phyloP scores from a whole-genome alignment of 345 rosid species.

The Punica granatum region DNA sequence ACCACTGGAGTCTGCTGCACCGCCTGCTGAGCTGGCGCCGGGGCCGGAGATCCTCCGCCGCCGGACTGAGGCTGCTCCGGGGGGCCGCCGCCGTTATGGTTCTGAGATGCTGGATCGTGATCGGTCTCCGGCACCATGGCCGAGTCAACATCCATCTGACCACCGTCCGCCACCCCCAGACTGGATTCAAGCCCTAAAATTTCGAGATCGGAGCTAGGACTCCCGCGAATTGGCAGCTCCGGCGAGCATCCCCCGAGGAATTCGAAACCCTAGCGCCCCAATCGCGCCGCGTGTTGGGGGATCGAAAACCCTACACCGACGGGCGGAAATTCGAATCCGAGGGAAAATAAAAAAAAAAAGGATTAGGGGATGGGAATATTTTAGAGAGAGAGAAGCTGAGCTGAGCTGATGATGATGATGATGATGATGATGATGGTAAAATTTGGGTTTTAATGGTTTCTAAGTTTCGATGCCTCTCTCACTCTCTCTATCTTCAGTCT shows the following conservation, averaged over 20 bases:
- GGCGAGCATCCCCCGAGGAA: slow-evolving; percentile 31
- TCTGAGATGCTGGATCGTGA: slow-evolving; percentile 52
- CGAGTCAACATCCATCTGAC: slow-evolving; percentile 75
- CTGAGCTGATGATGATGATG: neutral
- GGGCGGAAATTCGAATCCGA: slow-evolving; percentile 1
- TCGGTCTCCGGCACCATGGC: slow-evolving; percentile 67
- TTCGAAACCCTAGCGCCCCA: slow-evolving; percentile 3
- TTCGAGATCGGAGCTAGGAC: slow-evolving; percentile 51
- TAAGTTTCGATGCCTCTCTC: neutral
- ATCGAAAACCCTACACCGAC: slow-evolving; percentile 1
- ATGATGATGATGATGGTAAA: too few relatives aligned
- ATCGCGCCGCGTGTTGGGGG: neutral
- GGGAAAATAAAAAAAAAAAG: neutral
- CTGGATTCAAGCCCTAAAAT: slow-evolving; percentile 6
- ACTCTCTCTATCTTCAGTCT: neutral
- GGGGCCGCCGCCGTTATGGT: slow-evolving; percentile 16
- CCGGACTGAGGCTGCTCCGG: slow-evolving; percentile 22
- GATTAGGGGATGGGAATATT: neutral
- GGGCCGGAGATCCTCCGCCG: slow-evolving; percentile 16
- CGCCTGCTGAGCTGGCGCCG: slow-evolving; percentile 17
- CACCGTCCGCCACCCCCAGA: too few relatives aligned
- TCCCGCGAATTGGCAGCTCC: slow-evolving; percentile 30
- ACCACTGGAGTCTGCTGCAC: slow-evolving; percentile 45
- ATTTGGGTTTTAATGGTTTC: neutral
- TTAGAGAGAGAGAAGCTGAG: neutral